Percentiles rank a stretch among this genome's conserved stretches.
Evolutionary conservation across 768 basidiomycete species (phyloP).

Genomic region (Panus rudis): DNA sequence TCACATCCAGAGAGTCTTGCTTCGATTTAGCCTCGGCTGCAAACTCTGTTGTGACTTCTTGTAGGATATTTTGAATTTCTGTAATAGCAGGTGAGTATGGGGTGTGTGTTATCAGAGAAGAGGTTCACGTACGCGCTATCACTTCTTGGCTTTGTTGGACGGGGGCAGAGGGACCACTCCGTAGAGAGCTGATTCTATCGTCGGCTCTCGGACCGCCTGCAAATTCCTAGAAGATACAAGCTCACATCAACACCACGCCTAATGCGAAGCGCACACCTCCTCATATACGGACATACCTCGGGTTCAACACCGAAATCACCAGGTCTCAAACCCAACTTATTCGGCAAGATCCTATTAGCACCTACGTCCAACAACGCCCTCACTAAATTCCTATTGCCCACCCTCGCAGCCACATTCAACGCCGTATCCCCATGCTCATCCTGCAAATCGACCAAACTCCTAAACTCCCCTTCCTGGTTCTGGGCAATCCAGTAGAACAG

Average conservation of each 20-base stretch:
- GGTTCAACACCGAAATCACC: conserved; percentile 94
- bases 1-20: conserved; percentile 81
- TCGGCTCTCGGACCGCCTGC: conserved; percentile 67
- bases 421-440: conserved; percentile 96
- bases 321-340: conserved; percentile 89
- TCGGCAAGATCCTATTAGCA: conserved; percentile 81
- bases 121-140: conserved; percentile 48
- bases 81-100: conserved; percentile 10
- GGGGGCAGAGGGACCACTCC: conserved; percentile 67
- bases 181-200: conserved; percentile 69
- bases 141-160: conserved; percentile 88
- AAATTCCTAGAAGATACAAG: conserved; percentile 52
- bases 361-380: conserved; percentile 85
- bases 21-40: conserved; percentile 78
- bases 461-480: conserved; percentile 68
- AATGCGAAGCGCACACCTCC: too few relatives aligned
- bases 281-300: conserved; percentile 47
- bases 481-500: conserved; percentile 83
- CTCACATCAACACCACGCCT: background rate
- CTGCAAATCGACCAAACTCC: conserved; percentile 79
- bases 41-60: conserved; percentile 72
- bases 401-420: conserved; percentile 88
- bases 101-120: background rate
- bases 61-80: conserved; percentile 87
- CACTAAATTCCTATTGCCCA: conserved; percentile 86